Percentiles rank a stretch among this genome's conserved stretches.
Evolutionary conservation across 768 basidiomycete genomes (phyloP).

Genomic region (Tulasnella sp.): DNA sequence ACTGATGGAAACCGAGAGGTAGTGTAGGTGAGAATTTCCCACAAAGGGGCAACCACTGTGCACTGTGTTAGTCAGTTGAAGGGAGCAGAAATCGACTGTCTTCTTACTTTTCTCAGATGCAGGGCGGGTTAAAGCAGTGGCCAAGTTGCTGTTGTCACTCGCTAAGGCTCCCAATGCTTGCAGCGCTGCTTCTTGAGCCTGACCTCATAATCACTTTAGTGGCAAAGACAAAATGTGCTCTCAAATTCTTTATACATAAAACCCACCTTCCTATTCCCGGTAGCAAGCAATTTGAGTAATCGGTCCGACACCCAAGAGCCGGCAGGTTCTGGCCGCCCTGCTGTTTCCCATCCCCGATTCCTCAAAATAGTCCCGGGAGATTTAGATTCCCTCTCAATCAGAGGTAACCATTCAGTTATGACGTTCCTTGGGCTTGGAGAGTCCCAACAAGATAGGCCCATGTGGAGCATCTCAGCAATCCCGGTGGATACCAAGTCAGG

Average conservation of each 20-base stretch:
- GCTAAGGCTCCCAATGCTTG: constrained; percentile 53
- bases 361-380: constrained; percentile 21
- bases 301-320: constrained; percentile 52
- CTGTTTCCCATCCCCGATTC: constrained; percentile 67
- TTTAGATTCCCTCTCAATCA: not conserved
- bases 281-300: constrained; percentile 38
- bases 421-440: constrained; percentile 3
- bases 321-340: constrained; percentile 32
- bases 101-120: constrained; percentile 24
- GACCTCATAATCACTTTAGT: no score
- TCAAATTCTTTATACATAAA: no score
- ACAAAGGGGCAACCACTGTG: not conserved
- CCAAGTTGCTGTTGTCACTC: constrained; percentile 40
- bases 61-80: not conserved
- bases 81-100: constrained; percentile 24
- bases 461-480: constrained; percentile 7
- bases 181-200: constrained; percentile 59
- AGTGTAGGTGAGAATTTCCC: not conserved
- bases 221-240: no score
- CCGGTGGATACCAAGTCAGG: not conserved
- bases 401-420: constrained; percentile 11
- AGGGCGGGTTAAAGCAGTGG: not conserved
- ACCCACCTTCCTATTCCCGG: constrained; percentile 45
- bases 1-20: not conserved
- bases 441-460: constrained; percentile 10